These are phyloP conservation scores for Penicillium sp. DNA, from an alignment of 2,329 filamentous ascomycete species.

Conservation along the genomic window DNA sequence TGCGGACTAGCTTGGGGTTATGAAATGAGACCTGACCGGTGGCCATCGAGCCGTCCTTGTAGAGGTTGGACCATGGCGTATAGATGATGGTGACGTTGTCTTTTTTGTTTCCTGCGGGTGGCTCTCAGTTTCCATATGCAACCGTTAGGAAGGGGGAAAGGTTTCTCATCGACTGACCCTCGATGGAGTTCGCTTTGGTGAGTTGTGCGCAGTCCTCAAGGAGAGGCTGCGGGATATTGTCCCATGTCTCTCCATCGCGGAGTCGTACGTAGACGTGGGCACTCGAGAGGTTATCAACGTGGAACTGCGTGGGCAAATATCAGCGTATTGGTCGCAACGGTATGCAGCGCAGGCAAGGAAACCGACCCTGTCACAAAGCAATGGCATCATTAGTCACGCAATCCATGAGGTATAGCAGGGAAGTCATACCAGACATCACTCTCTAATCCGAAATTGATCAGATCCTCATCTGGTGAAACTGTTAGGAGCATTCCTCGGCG, in stretches of 20 bases:
- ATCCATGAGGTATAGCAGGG: background rate
- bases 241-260: constrained; percentile 74
- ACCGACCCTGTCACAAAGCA: constrained; percentile 30
- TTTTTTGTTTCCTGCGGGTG: constrained; percentile 79
- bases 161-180: constrained; percentile 54
- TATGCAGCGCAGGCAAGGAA: background rate
- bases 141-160: background rate
- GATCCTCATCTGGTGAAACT: constrained; percentile 72
- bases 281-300: constrained; percentile 94
- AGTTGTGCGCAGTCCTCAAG: constrained; percentile 89
- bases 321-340: constrained; percentile 7
- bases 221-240: constrained; percentile 68
- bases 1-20: constrained; percentile 75
- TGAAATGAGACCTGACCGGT: constrained; percentile 94
- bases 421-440: constrained; percentile 78
- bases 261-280: constrained; percentile 94
- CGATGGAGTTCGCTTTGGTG: constrained; percentile 98
- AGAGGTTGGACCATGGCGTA: constrained; percentile 93
- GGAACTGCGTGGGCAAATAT: constrained; percentile 59
- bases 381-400: background rate
- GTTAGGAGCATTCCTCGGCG: constrained; percentile 12
- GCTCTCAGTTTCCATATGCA: constrained; percentile 14
- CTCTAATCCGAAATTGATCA: constrained; percentile 87
- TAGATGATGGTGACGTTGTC: constrained; percentile 96
- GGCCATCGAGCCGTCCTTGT: constrained; percentile 94